Evolutionary conservation across 1,139 yeast genomes (phyloP), one percentile per base, ranked within the genome.

Genomic region (Debaryomycetaceae sp.): DNA sequence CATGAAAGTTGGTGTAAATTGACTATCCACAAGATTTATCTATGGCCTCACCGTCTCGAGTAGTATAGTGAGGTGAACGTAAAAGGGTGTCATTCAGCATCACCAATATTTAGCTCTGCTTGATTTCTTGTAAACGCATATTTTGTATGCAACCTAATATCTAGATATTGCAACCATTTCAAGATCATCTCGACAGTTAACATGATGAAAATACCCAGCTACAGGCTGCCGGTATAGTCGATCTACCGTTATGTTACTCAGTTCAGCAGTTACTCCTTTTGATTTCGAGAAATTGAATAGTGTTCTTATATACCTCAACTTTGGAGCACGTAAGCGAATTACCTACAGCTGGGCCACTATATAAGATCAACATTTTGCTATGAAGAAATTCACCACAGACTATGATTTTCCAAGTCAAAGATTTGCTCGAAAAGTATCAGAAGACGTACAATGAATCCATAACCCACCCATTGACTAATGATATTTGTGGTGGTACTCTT

Each of bases 401-500:
- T 6, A 45, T 45, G 48, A 34, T 9, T 17, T 24, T 44, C 17
- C 46, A 49, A n/a, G 35, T 52, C 40, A 54, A 53, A 51, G 51
- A 58, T 34, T 45, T 61, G 13, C 40, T 61, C 11, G 44, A 48
- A 0, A 67, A 66, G 43, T 56, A 70, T 47, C 34, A 49, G 0
- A 56, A 52, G 3, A 43, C 49, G 24, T 61, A 51, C 50, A 42
- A 50, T 6, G 51, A 53, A 37, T 66, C 81, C 4, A 68, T 70
- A 9, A 57, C 66, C 20, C 82, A 76, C 46, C 62, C 62, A 1
- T 63, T 79, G 30, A 74, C 82, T 20, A 63, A 62, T 36, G 78
- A 78, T 49, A 55, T 76, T 38, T 76, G 81, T 50, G 52, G 49
- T 7, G 84, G 83, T 1, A 65, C 71, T 1, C 59, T 78, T 23